Conservation (phyloP, 2,329 filamentous ascomycete species). For the Fusarium chaquense region DNA sequence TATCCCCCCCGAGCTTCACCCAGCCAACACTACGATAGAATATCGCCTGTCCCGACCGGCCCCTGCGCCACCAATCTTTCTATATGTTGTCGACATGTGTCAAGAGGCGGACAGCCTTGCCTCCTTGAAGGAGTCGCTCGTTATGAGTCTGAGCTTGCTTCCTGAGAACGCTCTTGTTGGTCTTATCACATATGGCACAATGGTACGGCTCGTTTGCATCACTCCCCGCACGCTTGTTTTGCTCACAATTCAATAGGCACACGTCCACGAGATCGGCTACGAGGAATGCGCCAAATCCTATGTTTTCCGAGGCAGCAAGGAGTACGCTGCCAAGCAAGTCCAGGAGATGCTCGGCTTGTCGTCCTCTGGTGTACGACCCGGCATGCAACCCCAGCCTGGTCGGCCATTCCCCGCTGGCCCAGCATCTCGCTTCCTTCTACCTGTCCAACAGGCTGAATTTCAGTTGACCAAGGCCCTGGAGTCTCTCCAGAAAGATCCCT, state of each 20-base stretch:
- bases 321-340: conserved; percentile 98
- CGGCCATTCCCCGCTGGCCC: conserved; percentile 82
- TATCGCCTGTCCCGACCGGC: conserved; percentile 84
- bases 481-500: conserved; percentile 95
- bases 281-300: conserved; percentile 98
- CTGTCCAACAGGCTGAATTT: conserved; percentile 95
- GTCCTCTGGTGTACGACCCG: conserved; percentile 78
- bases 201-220: conserved; percentile 67
- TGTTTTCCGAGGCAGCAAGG: conserved; percentile 97
- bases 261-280: conserved; percentile 98
- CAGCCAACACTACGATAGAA: conserved; percentile 88
- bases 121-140: conserved; percentile 85
- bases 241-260: conserved; percentile 67
- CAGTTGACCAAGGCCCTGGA: conserved; percentile 97
- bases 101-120: conserved; percentile 88
- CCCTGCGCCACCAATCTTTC: conserved; percentile 86
- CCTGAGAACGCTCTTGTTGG: conserved; percentile 86
- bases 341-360: conserved; percentile 96
- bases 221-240: neutral
- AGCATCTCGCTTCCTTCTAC: conserved; percentile 89
- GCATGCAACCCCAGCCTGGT: conserved; percentile 79
- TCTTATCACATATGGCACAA: conserved; percentile 90
- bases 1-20: conserved; percentile 86
- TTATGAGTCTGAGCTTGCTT: conserved; percentile 85
- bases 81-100: conserved; percentile 89